Percentiles rank a stretch among this genome's conserved stretches.
Evolutionary conservation across 23 red algal species (phyloP).

Genomic region (Gracilaria vermiculophylla): DNA sequence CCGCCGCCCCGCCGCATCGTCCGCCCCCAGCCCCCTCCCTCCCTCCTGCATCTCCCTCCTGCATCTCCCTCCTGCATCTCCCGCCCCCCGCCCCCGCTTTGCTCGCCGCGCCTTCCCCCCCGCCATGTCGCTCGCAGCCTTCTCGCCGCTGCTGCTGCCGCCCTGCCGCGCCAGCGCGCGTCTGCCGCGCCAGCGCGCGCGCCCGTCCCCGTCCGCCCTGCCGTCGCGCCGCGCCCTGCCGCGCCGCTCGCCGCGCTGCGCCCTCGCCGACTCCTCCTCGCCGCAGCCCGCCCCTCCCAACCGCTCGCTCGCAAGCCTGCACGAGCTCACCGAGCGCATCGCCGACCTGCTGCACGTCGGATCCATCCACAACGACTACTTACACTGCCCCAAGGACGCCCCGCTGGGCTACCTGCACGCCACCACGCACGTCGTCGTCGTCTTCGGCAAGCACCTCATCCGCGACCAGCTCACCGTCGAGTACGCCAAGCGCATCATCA

Average conservation of each 20-base stretch:
- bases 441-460: conserved; percentile 90
- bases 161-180: neutral
- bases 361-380: conserved; percentile 30
- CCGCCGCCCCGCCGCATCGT: neutral
- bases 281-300: neutral
- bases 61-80: neutral
- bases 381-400: conserved; percentile 63
- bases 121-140: neutral
- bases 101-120: neutral
- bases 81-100: neutral
- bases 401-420: conserved; percentile 59
- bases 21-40: neutral
- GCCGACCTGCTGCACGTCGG: conserved; percentile 64
- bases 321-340: conserved; percentile 70
- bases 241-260: neutral
- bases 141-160: neutral
- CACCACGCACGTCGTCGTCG: conserved; percentile 72
- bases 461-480: conserved; percentile 86
- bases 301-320: conserved; percentile 57
- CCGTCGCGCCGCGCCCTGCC: neutral
- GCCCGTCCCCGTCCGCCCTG: neutral
- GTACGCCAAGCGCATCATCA: conserved; percentile 79
- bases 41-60: neutral
- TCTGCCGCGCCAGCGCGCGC: neutral
- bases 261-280: neutral